These are phyloP conservation scores for Blastomyces parvus DNA, from an alignment of 2,329 filamentous ascomycete species.

Conservation along the genomic window DNA sequence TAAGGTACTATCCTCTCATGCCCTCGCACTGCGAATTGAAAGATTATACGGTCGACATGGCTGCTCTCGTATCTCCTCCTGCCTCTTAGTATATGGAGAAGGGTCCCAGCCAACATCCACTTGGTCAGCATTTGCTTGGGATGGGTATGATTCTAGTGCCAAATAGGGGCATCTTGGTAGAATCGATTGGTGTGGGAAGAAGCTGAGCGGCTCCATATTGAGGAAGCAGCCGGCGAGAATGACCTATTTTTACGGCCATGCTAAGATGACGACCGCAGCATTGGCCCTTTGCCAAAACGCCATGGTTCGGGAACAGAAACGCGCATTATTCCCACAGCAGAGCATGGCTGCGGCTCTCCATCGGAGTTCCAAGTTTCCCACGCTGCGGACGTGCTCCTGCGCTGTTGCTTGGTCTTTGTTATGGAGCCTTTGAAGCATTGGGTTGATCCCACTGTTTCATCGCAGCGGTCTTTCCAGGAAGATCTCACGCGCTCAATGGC, in stretches of 20 bases:
- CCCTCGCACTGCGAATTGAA: background rate
- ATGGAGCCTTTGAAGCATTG: too few relatives aligned
- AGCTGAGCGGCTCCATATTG: background rate
- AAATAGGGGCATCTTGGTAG: background rate
- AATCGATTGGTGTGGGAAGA: background rate
- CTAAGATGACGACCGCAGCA: too few relatives aligned
- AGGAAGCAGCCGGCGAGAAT: conserved; percentile 25
- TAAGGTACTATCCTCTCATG: background rate
- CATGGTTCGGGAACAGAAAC: too few relatives aligned
- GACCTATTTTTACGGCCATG: too few relatives aligned
- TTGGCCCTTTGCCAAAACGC: too few relatives aligned
- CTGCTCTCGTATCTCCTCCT: background rate
- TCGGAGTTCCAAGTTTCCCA: background rate
- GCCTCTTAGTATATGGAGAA: background rate
- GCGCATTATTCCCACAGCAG: too few relatives aligned
- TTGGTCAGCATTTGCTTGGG: background rate
- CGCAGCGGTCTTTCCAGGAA: too few relatives aligned
- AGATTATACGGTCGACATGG: background rate
- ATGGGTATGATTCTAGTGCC: background rate
- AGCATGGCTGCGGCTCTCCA: background rate
- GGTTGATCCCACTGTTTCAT: too few relatives aligned
- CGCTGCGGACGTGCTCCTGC: background rate
- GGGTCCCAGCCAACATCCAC: background rate
- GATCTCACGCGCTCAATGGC: too few relatives aligned
- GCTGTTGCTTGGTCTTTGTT: background rate